Conservation (phyloP, 2,329 filamentous ascomycete species). For the Stachybotrys chartarum region DNA sequence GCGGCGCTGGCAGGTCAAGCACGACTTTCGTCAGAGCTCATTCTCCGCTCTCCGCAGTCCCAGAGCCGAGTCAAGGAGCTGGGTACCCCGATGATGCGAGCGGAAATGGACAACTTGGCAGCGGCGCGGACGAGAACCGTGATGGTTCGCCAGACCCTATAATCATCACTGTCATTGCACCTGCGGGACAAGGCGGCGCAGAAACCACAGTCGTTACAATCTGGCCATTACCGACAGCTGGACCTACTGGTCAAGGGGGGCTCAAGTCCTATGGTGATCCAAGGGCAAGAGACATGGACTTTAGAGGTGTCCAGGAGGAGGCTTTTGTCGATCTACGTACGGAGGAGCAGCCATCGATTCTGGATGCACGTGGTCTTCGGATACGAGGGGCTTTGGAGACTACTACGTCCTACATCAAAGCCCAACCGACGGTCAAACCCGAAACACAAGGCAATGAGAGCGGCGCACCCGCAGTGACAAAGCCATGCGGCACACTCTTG, state of each 20-base stretch:
- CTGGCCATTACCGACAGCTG: neutral
- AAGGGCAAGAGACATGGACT: neutral
- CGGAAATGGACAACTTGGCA: neutral
- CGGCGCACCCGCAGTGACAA: neutral
- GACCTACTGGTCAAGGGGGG: neutral
- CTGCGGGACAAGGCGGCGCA: constrained; percentile 10
- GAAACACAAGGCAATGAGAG: neutral
- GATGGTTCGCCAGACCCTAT: constrained; percentile 2
- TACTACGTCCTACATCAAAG: neutral
- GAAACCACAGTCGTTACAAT: constrained; percentile 11
- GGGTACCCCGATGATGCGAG: neutral
- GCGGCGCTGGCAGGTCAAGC: neutral
- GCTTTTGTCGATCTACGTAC: neutral
- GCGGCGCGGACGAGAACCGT: neutral
- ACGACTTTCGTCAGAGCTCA: neutral
- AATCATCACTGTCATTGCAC: constrained; percentile 15
- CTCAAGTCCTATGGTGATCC: neutral
- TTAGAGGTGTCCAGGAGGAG: neutral
- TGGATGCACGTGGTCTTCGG: neutral
- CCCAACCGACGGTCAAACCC: neutral
- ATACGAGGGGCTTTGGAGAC: neutral
- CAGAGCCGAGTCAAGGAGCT: neutral
- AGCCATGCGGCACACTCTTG: neutral
- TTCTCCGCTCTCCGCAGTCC: neutral
- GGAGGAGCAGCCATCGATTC: neutral